Evolutionary conservation across 164 flowering plant genomes (phyloP).

Genomic region (Berberis vulgaris): DNA sequence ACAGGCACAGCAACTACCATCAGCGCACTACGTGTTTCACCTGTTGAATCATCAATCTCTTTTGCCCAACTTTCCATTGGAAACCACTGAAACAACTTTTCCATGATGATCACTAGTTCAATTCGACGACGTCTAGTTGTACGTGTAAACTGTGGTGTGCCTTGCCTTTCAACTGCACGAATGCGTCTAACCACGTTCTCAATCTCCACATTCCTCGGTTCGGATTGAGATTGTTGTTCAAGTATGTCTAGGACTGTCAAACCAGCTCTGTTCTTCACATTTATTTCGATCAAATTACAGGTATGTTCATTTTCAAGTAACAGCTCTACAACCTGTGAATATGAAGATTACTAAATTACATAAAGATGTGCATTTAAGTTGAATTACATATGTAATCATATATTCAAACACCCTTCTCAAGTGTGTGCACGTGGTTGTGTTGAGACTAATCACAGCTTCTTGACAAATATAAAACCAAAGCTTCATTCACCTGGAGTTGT

Average conservation of each 20-base stretch:
- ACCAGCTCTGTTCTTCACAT: not conserved
- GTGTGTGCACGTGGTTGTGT: not conserved
- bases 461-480: not conserved
- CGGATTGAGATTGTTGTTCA: not conserved
- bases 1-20: conserved; percentile 18
- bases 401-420: not conserved
- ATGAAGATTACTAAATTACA: not conserved
- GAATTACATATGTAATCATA: no score
- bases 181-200: not conserved
- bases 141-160: not conserved
- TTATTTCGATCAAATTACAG: not conserved
- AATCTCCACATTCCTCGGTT: not conserved
- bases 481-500: not conserved
- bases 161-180: not conserved
- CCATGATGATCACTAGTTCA: not conserved
- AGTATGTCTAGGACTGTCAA: not conserved
- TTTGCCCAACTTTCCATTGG: not conserved
- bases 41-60: conserved; percentile 1
- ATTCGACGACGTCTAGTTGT: not conserved
- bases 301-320: no score
- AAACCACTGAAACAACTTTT: not conserved
- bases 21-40: conserved; percentile 5
- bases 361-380: no score
- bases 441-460: no score
- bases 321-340: not conserved